Evolutionary conservation across 192 early-diverging fungal genomes (phyloP), one percentile per base, ranked within the genome.

Genomic region (Umbelopsis vinacea): DNA sequence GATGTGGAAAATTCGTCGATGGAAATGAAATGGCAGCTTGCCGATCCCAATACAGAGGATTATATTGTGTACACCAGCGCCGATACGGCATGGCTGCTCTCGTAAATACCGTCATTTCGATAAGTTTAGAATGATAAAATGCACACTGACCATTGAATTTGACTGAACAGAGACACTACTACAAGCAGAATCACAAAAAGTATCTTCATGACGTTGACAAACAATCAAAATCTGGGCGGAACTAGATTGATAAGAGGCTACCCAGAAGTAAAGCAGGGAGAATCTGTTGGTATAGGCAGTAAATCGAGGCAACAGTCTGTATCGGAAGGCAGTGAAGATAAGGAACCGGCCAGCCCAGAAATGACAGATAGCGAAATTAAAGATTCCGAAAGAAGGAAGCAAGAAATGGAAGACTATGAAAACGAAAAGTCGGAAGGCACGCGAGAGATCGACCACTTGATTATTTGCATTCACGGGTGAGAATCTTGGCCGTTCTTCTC

Each of bases 391-490:
- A 76, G 73, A 52, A 71, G 83, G 48, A 75, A 79, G 8, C 80
- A 85, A 24, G 80, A 84, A 52, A 81, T 73, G 48, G 77, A 74
- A n/a, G 83, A 84, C 50, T 84, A 79, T 53, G 72, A 77, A 4
- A 81, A 84, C 21, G 75, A 74, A 38, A 86, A 77, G 67, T 83
- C 86, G 23, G 79, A 81, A n/a, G 81, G 86, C 1, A 89, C 89
- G 60, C 84, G 90, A 29, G 77, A 78, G 6, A 91, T 94, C 53
- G 82, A 92, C 66, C 92, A 94, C 72, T 69, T 94, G n/a, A 79
- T 94, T 10, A 79, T 94, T 15, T 91, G 91, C 2, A 88, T 94
- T 75, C 92, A 94, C 55, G 92, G 92, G 74, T 82, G 69, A 38
- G 66, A 1, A 12, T 43, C 6, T 11, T 11, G 11, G 40, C 40